Evolutionary conservation across 495 filamentous ascomycete genomes (phyloP).

Genomic region (Aspergillus nidulans): DNA sequence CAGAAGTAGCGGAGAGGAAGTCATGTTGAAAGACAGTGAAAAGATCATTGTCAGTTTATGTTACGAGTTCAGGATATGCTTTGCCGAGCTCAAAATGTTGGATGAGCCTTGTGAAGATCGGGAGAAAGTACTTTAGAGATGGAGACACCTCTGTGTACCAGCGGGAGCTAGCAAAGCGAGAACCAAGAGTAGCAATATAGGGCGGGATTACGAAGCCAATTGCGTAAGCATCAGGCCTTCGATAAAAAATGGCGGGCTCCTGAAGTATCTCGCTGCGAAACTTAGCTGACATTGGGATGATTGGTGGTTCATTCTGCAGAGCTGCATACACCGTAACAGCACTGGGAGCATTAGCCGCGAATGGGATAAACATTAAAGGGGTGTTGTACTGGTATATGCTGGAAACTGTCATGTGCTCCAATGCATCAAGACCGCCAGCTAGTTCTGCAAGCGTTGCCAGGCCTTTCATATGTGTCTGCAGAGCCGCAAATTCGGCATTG

Average conservation of each 20-base stretch:
- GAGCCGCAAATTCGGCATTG: background rate
- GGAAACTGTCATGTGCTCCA: background rate
- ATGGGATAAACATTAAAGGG: background rate
- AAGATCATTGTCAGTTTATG: constrained; percentile 7
- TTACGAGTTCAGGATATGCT: background rate
- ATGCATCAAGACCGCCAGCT: background rate
- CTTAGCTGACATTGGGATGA: background rate
- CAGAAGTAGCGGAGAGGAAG: no score
- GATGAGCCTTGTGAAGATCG: no score
- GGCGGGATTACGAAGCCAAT: no score
- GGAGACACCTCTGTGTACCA: no score
- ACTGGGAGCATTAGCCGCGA: background rate
- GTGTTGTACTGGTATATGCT: constrained; percentile 4
- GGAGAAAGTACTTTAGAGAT: no score
- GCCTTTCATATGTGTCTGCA: constrained; percentile 4
- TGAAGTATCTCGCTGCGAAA: constrained; percentile 6
- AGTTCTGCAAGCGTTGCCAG: background rate
- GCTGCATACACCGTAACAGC: background rate
- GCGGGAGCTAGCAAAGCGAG: no score
- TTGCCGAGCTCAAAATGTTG: background rate
- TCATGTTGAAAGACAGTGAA: no score
- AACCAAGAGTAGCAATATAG: no score
- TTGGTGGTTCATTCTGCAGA: background rate
- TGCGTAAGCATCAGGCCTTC: no score
- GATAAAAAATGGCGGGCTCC: background rate